Base-by-base conservation (phyloP, 2,329 filamentous ascomycete species). In the Dendryphion nanum region DNA sequence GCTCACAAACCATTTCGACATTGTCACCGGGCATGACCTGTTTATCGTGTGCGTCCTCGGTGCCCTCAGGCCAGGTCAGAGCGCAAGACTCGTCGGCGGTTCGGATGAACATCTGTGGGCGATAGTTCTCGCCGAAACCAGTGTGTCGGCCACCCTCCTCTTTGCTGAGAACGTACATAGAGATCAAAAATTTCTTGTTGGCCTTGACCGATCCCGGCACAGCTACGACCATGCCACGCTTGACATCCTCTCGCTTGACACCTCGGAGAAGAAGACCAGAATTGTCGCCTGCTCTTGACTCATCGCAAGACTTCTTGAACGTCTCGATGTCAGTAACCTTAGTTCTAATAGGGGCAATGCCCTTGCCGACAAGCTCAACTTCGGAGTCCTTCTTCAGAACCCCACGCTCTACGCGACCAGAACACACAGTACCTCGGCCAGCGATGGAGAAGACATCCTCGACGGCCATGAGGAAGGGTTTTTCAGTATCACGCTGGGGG, bases 281-380 rank as follows among this genome's bases (percentile, higher is more conserved):
- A 83, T 97, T 98, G 74, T 98, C 93, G 70, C 93, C 93, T 46
- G 93, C 93, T 59, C 87, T 82, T 42, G 91, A 95, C 74, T 95
- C 89, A 42, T 96, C 90, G 72, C 93, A 97, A 34, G 89, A 94
- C 82, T 98, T 98, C 81, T 97, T 96, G 81, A 98, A 98, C 52
- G 91, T 98, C 78, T 98, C 93, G 56, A 98, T 97, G 65, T 98
- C 94, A 63, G 93, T 98, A 51, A 98, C 91, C 79, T 96, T 97
- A 71, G 93, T 97, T 83, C 94, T 96, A 78, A 97, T 87, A 53
- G 88, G 74, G 31, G 82, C 78, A 40, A 73, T 71, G 54, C 84
- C 82, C 77, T 93, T 95, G 67, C 93, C 93, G 45, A 98, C 80
- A 50, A 98, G 81, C 78, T 98, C 93, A 53, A 98, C 82, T 65